Base-by-base conservation (phyloP, 2,329 filamentous ascomycete species). In the Akanthomyces lecanii region DNA sequence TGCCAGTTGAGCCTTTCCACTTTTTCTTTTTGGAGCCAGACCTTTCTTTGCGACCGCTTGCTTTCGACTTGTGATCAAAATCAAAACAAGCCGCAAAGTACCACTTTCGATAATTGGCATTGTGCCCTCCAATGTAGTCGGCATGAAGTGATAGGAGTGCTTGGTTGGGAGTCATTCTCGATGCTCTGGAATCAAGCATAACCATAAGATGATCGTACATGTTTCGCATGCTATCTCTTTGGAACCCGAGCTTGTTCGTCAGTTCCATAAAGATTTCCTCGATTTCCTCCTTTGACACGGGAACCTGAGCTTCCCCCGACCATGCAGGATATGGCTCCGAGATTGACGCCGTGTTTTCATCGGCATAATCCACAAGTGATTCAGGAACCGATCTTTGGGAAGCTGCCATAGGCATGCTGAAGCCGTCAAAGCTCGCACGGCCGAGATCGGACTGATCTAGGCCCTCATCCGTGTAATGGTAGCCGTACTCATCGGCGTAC, bases 141-240 rank as follows among this genome's bases (percentile, higher is more conserved):
- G 94, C 94, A 71, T 99, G 95, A 0, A 99, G 84, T 0, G 95
- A 98, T 6, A 99, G 81, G 4, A 99, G 83, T 4, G 95, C 95
- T 78, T 99, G 95, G 76, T 99, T 99, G 1, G 95, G 94, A 0
- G 95, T 95, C 95, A 99, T 98, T 67, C 95, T 92, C 23, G 95
- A 99, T 0, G 95, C 93, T 72, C 95, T 86, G 2, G 95, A 99
- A 74, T 99, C 95, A 53, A 99, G 83, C 51, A 97, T 83, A 0
- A 90, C 95, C 95, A 99, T 98, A 68, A 99, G 82, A 75, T 99
- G 95, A 73, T 99, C 95, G 75, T 97, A 99, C 91, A 99, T 96
- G 83, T 99, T 99, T 55, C 95, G 89, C 94, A 99, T 99, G 84
- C 95, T 99, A 81, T 99, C 95, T 51, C 95, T 88, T 79, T 99